Evolutionary conservation across 1,284 basidiomycete species (phyloP), one percentile per base, ranked within the genome.

Genomic region (Cryptococcus sp.): DNA sequence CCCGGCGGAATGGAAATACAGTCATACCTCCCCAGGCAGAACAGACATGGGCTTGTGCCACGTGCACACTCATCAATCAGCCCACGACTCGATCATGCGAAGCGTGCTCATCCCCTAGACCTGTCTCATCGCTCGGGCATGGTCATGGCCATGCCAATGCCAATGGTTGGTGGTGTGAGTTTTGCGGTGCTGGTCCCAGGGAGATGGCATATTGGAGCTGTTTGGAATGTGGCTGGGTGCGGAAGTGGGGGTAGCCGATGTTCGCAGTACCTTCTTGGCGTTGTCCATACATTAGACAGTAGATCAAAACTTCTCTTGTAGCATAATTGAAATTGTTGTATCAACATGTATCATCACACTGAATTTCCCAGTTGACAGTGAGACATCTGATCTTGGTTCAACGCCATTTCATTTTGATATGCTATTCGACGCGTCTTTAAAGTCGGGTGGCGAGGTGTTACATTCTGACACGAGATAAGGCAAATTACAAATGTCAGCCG

Each of bases 191-290:
- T 71, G 75, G 72, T 22, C 85, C 83, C 39, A 86, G 86, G 68
- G 82, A 83, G 3, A 82, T 84, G 65, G 82, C 85, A 25, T 84
- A 86, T 62, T 91, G 88, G 90, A 86, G 84, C 54, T 93, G 91
- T 78, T 73, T 78, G 16, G 83, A 81, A 60, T 92, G 90, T 69
- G 89, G 89, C 11, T 77, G 80, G 42, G 81, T 90, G 60, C 89
- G 90, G 75, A 72, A 77, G 30, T 75, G 67, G 66, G 76, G 75
- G 5, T 77, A 35, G 30, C 13, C 30, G 30, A 3, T 25, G 25
- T 25, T 25, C 25, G 25, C 25, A 54, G 60, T n/a, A 25, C 42
- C 19, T 22, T 38, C 20, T 19, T n/a, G 27, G 23, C 43, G 40
- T n/a, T 6, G 25, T 25, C 25, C 25, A 25, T 25, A 3, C n/a